Conservation (phyloP, 495 filamentous ascomycete genomes). For the Annulohypoxylon moriforme region DNA sequence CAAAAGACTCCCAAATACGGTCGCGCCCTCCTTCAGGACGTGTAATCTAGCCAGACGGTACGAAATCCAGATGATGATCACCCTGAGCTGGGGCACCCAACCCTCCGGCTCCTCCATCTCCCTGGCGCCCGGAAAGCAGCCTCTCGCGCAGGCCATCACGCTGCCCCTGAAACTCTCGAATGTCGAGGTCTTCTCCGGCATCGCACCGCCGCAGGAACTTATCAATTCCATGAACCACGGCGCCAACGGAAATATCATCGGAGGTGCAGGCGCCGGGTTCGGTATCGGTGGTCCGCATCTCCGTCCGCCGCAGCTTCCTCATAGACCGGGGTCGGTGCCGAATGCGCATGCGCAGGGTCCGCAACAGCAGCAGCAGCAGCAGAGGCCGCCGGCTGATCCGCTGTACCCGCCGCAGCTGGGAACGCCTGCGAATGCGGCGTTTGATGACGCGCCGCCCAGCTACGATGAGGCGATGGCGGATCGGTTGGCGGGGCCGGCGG, state of each 20-base stretch:
- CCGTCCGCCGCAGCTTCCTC: constrained; percentile 16
- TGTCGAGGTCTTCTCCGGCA: constrained; percentile 88
- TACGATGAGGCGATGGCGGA: constrained; percentile 94
- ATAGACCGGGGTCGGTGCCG: too few relatives aligned
- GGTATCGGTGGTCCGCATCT: constrained; percentile 15
- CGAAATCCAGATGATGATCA: constrained; percentile 82
- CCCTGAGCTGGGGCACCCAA: constrained; percentile 67
- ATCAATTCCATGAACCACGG: constrained; percentile 60
- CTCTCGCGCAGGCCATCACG: constrained; percentile 70
- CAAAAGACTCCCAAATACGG: constrained; percentile 78
- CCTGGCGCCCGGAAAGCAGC: neutral
- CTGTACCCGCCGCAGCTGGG: constrained; percentile 62
- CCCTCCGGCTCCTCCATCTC: constrained; percentile 18
- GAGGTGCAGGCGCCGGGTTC: constrained; percentile 29
- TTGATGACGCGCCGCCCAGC: constrained; percentile 77
- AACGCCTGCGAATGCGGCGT: constrained; percentile 54
- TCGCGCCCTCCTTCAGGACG: constrained; percentile 86
- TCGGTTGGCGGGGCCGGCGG: constrained; percentile 62
- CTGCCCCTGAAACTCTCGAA: constrained; percentile 79
- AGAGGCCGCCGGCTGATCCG: constrained; percentile 40
- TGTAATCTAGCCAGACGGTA: constrained; percentile 89
- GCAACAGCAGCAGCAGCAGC: constrained; percentile 30
- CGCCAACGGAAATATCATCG: neutral
- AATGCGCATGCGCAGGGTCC: too few relatives aligned
- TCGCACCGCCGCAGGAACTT: constrained; percentile 80